Percentiles rank a stretch among this genome's conserved stretches.
Conservation (phyloP, 2,329 filamentous ascomycete species). For the Orbilia ellipsospora region DNA sequence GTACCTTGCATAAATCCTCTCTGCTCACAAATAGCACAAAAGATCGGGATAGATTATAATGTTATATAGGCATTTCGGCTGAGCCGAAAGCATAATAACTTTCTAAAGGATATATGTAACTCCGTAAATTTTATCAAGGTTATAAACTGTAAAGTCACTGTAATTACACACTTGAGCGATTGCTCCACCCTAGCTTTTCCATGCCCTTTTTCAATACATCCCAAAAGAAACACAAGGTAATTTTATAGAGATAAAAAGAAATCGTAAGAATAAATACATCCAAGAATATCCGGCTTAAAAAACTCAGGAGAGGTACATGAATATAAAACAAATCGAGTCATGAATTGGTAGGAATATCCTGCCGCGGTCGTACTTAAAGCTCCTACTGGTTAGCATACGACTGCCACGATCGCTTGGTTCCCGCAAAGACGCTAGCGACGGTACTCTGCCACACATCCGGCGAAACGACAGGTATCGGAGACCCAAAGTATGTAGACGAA, state of each 20-base stretch:
- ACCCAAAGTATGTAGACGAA: constrained; percentile 63
- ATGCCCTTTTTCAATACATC: no score
- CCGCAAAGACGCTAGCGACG: constrained; percentile 59
- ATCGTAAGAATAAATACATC: not conserved
- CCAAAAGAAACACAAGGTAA: no score
- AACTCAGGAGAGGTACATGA: not conserved
- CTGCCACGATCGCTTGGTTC: constrained; percentile 59
- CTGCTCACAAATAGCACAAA: not conserved
- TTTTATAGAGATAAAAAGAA: not conserved
- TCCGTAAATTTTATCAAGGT: no score
- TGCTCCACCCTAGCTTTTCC: no score
- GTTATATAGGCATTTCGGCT: not conserved
- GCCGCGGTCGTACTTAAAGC: no score
- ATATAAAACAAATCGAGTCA: not conserved
- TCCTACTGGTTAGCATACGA: constrained; percentile 42
- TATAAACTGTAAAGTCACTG: no score
- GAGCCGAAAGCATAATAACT: not conserved
- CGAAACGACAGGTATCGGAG: constrained; percentile 47
- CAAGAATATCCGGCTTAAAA: not conserved
- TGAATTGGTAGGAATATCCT: no score
- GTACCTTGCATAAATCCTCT: constrained; percentile 19
- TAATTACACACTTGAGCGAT: no score
- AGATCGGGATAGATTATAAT: no score
- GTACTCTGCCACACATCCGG: constrained; percentile 51
- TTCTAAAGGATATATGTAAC: not conserved